Evolutionary conservation across 208 protist genomes (phyloP).

Genomic region (Trichomonas gallinae): DNA sequence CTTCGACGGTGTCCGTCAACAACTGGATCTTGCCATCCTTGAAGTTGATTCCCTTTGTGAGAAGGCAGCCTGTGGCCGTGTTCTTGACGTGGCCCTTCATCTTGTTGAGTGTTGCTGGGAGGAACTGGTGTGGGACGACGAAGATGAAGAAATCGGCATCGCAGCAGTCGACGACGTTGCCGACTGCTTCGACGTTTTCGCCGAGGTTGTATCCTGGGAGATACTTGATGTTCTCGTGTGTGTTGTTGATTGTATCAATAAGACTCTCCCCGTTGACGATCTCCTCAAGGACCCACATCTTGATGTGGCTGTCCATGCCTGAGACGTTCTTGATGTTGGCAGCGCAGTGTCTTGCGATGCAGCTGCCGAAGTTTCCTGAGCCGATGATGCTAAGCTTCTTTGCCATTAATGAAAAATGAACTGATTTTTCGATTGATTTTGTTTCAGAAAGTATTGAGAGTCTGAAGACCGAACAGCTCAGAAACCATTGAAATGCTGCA

Average conservation of each 20-base stretch:
- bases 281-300: not conserved
- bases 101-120: not conserved
- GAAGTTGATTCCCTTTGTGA: not conserved
- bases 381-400: not conserved
- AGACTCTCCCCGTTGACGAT: not conserved
- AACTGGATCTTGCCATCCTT: constrained; percentile 1
- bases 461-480: not conserved
- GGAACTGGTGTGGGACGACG: constrained; percentile 34
- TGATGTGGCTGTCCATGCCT: not conserved
- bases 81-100: not conserved
- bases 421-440: not conserved
- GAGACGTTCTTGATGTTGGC: not conserved
- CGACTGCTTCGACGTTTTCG: constrained; percentile 24
- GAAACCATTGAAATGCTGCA: not conserved
- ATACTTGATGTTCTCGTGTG: constrained; percentile 42
- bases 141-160: constrained; percentile 30
- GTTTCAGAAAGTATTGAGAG: not conserved
- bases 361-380: not conserved
- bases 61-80: not conserved
- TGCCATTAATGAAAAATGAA: not conserved
- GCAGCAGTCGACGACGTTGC: not conserved
- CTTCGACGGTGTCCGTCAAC: constrained; percentile 25
- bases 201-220: constrained; percentile 29
- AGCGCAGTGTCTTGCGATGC: not conserved
- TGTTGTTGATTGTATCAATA: constrained; percentile 24